Evolutionary conservation across 257 asterid species (phyloP).

Genomic region (Capsicum pubescens): DNA sequence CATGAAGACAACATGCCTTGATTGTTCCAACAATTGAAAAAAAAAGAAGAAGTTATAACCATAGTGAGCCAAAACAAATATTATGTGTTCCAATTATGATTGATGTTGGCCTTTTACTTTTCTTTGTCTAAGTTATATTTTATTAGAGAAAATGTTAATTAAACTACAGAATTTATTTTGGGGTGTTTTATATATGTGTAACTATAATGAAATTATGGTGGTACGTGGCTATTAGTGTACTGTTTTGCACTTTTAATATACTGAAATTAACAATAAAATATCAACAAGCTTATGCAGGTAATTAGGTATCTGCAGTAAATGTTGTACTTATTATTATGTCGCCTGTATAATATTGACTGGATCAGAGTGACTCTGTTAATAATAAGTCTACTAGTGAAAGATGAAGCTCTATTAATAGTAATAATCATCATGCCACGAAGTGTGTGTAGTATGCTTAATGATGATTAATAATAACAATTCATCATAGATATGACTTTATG

Average conservation of each 20-base stretch:
- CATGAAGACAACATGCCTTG: constrained; percentile 62
- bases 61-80: constrained; percentile 13
- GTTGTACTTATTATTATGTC: constrained; percentile 12
- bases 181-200: constrained; percentile 33
- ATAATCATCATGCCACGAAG: constrained; percentile 5
- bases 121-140: constrained; percentile 38
- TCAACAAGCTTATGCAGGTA: neutral
- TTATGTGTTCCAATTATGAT: constrained; percentile 35
- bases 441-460: neutral
- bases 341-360: constrained; percentile 2
- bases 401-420: neutral
- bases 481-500: neutral
- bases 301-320: neutral
- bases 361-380: neutral
- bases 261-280: neutral
- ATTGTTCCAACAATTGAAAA: neutral
- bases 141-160: constrained; percentile 31
- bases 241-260: neutral
- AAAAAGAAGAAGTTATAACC: neutral
- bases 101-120: constrained; percentile 34
- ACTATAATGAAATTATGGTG: neutral
- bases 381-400: neutral
- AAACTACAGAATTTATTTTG: constrained; percentile 41
- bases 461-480: neutral
- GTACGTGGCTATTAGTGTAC: neutral